Conservation (phyloP, 2,329 filamentous ascomycete genomes). For the Cladosporium sp. region DNA sequence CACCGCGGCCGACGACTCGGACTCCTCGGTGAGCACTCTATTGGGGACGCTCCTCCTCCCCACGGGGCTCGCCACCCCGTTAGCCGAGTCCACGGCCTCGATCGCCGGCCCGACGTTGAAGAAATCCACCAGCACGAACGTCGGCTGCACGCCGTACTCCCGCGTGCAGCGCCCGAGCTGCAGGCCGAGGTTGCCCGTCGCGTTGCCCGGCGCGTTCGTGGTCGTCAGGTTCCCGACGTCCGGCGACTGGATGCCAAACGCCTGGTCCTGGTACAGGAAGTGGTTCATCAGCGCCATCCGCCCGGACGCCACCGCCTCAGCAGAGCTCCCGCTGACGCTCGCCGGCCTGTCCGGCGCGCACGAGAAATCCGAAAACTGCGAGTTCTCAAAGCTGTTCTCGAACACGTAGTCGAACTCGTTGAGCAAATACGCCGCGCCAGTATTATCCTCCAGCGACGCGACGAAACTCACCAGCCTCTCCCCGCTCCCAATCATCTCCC, state of each 20-base stretch:
- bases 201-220: slow-evolving; percentile 39
- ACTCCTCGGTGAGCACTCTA: not conserved
- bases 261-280: slow-evolving; percentile 37
- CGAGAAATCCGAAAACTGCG: slow-evolving; percentile 35
- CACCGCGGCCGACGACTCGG: slow-evolving; percentile 2
- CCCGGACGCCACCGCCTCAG: slow-evolving; percentile 16
- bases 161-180: slow-evolving; percentile 35
- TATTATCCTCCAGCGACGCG: slow-evolving; percentile 33
- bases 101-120: slow-evolving; percentile 46
- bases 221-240: slow-evolving; percentile 33
- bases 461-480: slow-evolving; percentile 39
- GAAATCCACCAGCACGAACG: slow-evolving; percentile 41
- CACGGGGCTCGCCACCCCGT: slow-evolving; percentile 44
- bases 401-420: slow-evolving; percentile 37
- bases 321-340: slow-evolving; percentile 30
- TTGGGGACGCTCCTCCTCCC: slow-evolving; percentile 34
- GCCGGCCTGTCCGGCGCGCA: slow-evolving; percentile 41
- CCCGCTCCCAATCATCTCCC: slow-evolving; percentile 35
- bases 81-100: slow-evolving; percentile 61
- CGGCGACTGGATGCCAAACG: slow-evolving; percentile 33
- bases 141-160: slow-evolving; percentile 35
- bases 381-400: slow-evolving; percentile 31
- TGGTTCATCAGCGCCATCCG: slow-evolving; percentile 46
- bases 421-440: slow-evolving; percentile 36
- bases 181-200: slow-evolving; percentile 37